phyloP scores from a whole-genome alignment of 1,139 yeast genomes.

The Candida pseudoviswanathii region DNA sequence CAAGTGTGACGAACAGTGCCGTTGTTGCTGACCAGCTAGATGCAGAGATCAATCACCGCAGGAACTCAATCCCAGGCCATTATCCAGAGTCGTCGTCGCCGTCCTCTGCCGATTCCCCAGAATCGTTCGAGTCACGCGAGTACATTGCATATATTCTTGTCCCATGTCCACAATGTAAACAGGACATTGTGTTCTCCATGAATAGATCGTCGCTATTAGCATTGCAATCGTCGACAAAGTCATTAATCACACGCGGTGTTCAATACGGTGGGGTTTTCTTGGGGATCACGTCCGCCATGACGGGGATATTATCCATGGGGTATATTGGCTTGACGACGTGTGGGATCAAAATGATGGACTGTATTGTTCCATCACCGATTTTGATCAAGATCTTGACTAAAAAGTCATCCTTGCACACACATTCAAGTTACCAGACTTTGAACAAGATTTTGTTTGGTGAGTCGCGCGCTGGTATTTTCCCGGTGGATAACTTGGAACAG shows the following conservation, averaged over 20 bases:
- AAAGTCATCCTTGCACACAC: conserved; percentile 7
- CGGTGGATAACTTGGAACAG: conserved; percentile 34
- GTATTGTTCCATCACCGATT: conserved; percentile 38
- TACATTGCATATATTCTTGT: conserved; percentile 28
- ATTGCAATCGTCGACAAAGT: conserved; percentile 22
- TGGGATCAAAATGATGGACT: conserved; percentile 44
- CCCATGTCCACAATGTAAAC: conserved; percentile 49
- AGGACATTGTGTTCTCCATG: conserved; percentile 38
- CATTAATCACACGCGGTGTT: conserved; percentile 25
- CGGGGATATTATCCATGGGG: conserved; percentile 46
- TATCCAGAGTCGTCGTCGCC: background rate
- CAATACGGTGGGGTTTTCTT: conserved; percentile 37
- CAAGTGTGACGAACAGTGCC: conserved; percentile 4
- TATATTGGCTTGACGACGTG: conserved; percentile 44
- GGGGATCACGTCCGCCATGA: conserved; percentile 43
- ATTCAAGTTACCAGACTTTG: conserved; percentile 17
- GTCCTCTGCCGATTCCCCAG: no score
- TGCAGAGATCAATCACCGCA: background rate
- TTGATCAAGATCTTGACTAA: conserved; percentile 34
- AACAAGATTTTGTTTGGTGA: conserved; percentile 23
- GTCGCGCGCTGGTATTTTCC: conserved; percentile 13
- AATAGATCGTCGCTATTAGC: conserved; percentile 31
- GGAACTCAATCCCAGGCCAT: background rate
- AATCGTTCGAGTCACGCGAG: background rate
- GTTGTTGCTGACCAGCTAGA: conserved; percentile 5